Evolutionary conservation across 2,329 filamentous ascomycete genomes (phyloP).

Genomic region (Epichloe sibirici): DNA sequence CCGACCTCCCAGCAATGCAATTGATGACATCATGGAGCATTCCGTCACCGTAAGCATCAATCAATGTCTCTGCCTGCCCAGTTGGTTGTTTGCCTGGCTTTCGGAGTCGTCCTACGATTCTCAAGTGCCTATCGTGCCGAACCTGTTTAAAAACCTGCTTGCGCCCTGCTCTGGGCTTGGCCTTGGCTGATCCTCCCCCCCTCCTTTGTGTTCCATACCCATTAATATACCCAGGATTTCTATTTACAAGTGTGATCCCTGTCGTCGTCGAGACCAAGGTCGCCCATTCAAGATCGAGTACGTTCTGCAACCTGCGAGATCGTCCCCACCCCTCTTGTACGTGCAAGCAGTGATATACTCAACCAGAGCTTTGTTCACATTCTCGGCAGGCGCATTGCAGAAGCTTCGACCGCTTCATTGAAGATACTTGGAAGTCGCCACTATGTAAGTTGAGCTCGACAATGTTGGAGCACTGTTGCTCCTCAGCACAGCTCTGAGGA

Average conservation of each 20-base stretch:
- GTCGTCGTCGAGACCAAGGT: not conserved
- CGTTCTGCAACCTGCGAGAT: not conserved
- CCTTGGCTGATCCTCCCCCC: not conserved
- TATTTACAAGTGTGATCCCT: not conserved
- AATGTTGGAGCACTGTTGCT: not conserved
- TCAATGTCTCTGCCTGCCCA: not conserved
- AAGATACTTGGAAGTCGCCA: slow-evolving; percentile 5
- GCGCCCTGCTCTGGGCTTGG: not conserved
- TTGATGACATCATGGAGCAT: slow-evolving; percentile 25
- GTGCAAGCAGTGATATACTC: not conserved
- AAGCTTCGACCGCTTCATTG: not conserved
- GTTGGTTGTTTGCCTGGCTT: not conserved
- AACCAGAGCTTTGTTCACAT: not conserved
- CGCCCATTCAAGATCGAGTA: not conserved
- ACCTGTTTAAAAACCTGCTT: slow-evolving; percentile 4
- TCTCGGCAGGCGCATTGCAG: not conserved
- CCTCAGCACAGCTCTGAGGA: not conserved
- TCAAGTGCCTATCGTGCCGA: not conserved
- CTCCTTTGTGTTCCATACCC: not conserved
- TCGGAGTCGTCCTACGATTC: not conserved
- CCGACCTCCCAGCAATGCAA: not conserved
- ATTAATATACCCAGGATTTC: not conserved
- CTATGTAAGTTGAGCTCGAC: slow-evolving; percentile 4
- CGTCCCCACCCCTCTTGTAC: not conserved
- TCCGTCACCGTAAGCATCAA: slow-evolving; percentile 12